A percentile compares a stretch with the other conserved stretches of the same genome.
Conservation (phyloP, 139 green algal species). For the Chlorella ohadii region DNA sequence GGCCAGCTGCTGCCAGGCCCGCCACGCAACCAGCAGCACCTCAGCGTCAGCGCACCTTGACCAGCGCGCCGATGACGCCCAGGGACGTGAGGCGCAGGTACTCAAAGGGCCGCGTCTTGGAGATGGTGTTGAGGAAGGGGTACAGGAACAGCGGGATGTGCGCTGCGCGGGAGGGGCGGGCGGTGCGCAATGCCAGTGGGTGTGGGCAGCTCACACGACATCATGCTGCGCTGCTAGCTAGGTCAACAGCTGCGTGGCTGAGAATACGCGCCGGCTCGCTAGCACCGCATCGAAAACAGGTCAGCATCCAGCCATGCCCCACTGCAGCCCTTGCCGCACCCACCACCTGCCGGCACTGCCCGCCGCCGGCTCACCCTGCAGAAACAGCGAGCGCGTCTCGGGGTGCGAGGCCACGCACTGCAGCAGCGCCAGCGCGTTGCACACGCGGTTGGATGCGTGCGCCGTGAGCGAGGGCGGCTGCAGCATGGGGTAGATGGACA, state of each 20-base stretch:
- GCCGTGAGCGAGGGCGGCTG: slow-evolving; percentile 92
- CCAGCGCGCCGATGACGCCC: slow-evolving; percentile 97
- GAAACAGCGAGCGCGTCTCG: slow-evolving; percentile 93
- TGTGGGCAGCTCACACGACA: too few species aligned
- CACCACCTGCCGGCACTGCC: too few species aligned
- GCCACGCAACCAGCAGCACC: too few species aligned
- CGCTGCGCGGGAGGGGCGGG: slow-evolving; percentile 62
- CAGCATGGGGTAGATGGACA: slow-evolving; percentile 97
- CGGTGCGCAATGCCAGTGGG: not conserved
- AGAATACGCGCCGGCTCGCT: too few species aligned
- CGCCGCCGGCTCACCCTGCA: slow-evolving; percentile 77
- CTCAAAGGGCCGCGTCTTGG: slow-evolving; percentile 98
- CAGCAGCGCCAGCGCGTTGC: slow-evolving; percentile 97
- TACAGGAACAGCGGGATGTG: slow-evolving; percentile 99
- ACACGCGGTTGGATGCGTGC: slow-evolving; percentile 97
- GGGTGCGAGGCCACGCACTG: slow-evolving; percentile 98
- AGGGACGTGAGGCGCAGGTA: slow-evolving; percentile 97
- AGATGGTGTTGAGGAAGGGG: slow-evolving; percentile 98
- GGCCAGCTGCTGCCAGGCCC: too few species aligned
- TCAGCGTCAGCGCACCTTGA: slow-evolving; percentile 92
- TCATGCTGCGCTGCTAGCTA: too few species aligned
- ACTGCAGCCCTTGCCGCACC: too few species aligned
- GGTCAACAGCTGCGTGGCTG: too few species aligned
- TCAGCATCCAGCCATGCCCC: too few species aligned
- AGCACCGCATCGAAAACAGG: too few species aligned